phyloP scores from a whole-genome alignment of 2,329 filamentous ascomycete genomes.

The Diaporthe vexans region DNA sequence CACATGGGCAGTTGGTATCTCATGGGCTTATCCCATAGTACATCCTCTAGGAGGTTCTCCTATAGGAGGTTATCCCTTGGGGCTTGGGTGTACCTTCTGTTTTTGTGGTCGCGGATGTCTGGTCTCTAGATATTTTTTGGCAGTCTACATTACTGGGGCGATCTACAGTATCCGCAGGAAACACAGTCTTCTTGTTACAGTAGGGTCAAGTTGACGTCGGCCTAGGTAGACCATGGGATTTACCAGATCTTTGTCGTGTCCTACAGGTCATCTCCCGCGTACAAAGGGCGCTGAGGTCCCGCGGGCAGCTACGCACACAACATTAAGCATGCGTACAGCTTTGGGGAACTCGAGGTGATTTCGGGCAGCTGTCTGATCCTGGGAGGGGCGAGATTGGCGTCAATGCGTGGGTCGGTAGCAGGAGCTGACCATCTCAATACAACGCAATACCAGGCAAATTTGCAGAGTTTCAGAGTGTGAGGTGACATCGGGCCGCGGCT shows the following conservation, averaged over 20 bases:
- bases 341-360: neutral
- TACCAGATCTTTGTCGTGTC: neutral
- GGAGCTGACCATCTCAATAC: conserved; percentile 26
- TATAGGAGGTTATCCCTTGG: too few species aligned
- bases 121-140: neutral
- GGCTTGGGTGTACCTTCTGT: too few species aligned
- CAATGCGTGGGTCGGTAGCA: conserved; percentile 19
- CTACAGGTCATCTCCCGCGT: conserved; percentile 4
- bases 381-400: conserved; percentile 17
- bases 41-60: too few species aligned
- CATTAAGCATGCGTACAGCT: neutral
- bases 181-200: neutral
- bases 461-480: conserved; percentile 23
- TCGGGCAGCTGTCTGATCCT: conserved; percentile 24
- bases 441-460: conserved; percentile 14
- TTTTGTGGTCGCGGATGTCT: too few species aligned
- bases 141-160: neutral
- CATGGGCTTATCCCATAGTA: too few species aligned
- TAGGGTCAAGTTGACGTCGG: neutral
- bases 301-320: neutral
- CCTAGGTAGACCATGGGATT: neutral
- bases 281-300: neutral
- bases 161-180: neutral
- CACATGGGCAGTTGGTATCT: too few species aligned
- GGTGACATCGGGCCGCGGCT: conserved; percentile 30